Evolutionary conservation across 108 stramenopile genomes (phyloP).

Genomic region (Stephanodiscus minutulus): DNA sequence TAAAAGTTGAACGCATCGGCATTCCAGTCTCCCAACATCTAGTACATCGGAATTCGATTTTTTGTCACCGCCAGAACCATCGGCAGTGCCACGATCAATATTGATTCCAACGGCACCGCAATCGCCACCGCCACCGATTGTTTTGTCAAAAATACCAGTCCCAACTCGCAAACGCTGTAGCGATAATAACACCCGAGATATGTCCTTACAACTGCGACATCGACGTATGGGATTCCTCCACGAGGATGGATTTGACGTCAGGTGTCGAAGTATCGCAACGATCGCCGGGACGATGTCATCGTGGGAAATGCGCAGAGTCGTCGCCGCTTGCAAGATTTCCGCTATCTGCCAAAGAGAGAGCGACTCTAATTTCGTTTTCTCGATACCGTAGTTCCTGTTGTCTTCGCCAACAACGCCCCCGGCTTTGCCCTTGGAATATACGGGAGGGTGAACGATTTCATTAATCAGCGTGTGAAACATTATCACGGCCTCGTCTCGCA

Average conservation of each 20-base stretch:
- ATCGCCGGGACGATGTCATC: constrained; percentile 17
- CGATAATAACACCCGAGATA: constrained; percentile 39
- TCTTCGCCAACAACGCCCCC: neutral
- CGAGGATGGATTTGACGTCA: constrained; percentile 47
- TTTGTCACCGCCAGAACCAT: neutral
- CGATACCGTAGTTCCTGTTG: neutral
- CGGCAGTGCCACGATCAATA: neutral
- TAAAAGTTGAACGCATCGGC: constrained; percentile 17
- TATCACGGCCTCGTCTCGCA: constrained; percentile 31
- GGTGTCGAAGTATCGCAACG: constrained; percentile 25
- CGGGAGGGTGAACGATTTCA: constrained; percentile 22
- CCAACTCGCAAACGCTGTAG: constrained; percentile 39
- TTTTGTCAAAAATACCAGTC: constrained; percentile 13
- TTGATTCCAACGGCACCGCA: neutral
- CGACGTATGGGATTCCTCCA: constrained; percentile 2
- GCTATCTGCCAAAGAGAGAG: constrained; percentile 25
- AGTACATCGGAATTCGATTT: neutral
- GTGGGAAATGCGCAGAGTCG: constrained; percentile 21
- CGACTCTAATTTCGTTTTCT: constrained; percentile 19
- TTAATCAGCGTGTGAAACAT: constrained; percentile 45
- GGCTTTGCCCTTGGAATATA: neutral
- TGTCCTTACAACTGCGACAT: constrained; percentile 27
- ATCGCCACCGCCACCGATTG: neutral
- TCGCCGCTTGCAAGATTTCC: constrained; percentile 33
- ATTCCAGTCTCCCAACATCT: neutral